Percentiles rank a stretch among this genome's conserved stretches.
Evolutionary conservation across 352 stramenopile genomes (phyloP).

Genomic region (Pythium guiyangense): DNA sequence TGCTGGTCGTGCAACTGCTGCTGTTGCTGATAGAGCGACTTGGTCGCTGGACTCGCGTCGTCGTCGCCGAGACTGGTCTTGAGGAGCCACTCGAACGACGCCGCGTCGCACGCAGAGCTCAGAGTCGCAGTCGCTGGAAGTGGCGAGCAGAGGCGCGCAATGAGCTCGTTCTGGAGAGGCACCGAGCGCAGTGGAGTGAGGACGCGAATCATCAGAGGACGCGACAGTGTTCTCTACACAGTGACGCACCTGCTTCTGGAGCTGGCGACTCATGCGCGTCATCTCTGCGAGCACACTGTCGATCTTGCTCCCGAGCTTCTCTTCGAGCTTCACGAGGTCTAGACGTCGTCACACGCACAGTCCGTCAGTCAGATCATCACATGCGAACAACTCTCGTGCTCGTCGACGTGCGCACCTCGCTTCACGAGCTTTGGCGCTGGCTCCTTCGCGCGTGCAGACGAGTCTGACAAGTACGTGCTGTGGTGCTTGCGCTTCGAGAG

Average conservation of each 20-base stretch:
- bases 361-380: background rate
- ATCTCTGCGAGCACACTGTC: slow-evolving; percentile 48
- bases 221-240: background rate
- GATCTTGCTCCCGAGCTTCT: slow-evolving; percentile 51
- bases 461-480: slow-evolving; percentile 35
- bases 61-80: slow-evolving; percentile 50
- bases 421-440: slow-evolving; percentile 58
- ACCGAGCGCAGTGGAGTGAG: background rate
- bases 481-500: slow-evolving; percentile 83
- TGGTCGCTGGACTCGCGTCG: background rate
- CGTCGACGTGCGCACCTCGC: slow-evolving; percentile 27
- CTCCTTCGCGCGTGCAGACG: slow-evolving; percentile 38
- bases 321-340: slow-evolving; percentile 62
- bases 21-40: slow-evolving; percentile 2
- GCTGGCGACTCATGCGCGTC: slow-evolving; percentile 44
- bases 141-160: slow-evolving; percentile 18
- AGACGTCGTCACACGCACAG: background rate
- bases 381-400: background rate
- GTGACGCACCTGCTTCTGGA: slow-evolving; percentile 53
- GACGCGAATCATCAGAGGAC: background rate
- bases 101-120: slow-evolving; percentile 20
- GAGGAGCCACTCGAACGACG: slow-evolving; percentile 60
- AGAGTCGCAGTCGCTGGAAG: slow-evolving; percentile 9
- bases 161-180: slow-evolving; percentile 25
- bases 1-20: slow-evolving; percentile 7